A percentile compares a stretch with the other conserved stretches of the same genome.
Conservation (phyloP, 2,329 filamentous ascomycete genomes). For the Ustulina deusta region DNA sequence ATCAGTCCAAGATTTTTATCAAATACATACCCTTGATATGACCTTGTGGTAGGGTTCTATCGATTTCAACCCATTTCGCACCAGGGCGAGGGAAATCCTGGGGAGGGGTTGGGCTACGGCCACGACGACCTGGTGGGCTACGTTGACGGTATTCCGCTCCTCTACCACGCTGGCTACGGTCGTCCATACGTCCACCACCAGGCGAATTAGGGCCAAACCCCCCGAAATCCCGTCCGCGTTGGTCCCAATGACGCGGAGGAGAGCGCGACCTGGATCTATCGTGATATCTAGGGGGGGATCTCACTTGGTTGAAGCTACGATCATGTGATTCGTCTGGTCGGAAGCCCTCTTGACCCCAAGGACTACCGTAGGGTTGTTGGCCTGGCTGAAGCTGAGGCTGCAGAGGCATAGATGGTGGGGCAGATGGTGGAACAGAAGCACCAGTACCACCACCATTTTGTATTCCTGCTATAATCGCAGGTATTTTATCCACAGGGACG, state of each 20-base stretch:
- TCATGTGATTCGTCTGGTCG: slow-evolving; percentile 66
- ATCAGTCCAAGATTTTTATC: background rate
- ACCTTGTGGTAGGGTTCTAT: slow-evolving; percentile 77
- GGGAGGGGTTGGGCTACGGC: slow-evolving; percentile 70
- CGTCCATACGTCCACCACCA: slow-evolving; percentile 69
- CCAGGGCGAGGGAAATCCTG: slow-evolving; percentile 52
- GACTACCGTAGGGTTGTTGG: slow-evolving; percentile 58
- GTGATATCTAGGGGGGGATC: slow-evolving; percentile 71
- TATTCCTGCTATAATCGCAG: slow-evolving; percentile 66
- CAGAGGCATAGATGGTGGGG: slow-evolving; percentile 49
- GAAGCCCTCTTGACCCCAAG: slow-evolving; percentile 54
- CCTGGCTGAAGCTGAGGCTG: slow-evolving; percentile 51
- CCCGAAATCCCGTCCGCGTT: slow-evolving; percentile 73
- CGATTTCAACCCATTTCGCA: slow-evolving; percentile 82
- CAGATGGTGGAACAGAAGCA: slow-evolving; percentile 48
- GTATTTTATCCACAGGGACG: slow-evolving; percentile 82
- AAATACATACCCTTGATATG: slow-evolving; percentile 76
- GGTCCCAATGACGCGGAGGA: slow-evolving; percentile 78
- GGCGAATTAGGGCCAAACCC: slow-evolving; percentile 79
- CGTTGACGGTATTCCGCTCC: slow-evolving; percentile 86
- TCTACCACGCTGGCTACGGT: slow-evolving; percentile 66
- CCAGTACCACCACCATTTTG: slow-evolving; percentile 53
- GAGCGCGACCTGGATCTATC: slow-evolving; percentile 83
- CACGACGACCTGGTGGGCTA: slow-evolving; percentile 78
- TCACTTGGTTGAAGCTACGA: slow-evolving; percentile 67